Evolutionary conservation across 805 yeast genomes (phyloP).

Genomic region (Sugiyamaella smithiae): DNA sequence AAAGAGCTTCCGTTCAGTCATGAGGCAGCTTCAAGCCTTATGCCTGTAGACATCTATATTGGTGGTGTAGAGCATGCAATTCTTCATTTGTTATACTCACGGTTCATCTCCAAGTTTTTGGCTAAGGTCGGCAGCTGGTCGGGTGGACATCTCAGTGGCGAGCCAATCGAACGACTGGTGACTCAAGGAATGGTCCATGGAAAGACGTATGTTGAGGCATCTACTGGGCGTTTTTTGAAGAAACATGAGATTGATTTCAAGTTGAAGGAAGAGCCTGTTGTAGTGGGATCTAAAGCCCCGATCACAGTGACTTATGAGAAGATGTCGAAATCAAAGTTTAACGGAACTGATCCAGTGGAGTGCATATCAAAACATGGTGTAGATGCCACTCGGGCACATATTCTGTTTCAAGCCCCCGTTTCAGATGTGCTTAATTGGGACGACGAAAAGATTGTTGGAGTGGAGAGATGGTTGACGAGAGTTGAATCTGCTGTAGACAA

Average conservation of each 20-base stretch:
- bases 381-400: slow-evolving; percentile 91
- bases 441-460: slow-evolving; percentile 78
- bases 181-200: slow-evolving; percentile 99
- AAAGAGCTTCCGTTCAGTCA: slow-evolving; percentile 48
- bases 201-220: slow-evolving; percentile 70
- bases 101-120: slow-evolving; percentile 82
- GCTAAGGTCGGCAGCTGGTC: slow-evolving; percentile 66
- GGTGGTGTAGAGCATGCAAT: slow-evolving; percentile 99
- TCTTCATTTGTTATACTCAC: slow-evolving; percentile 78
- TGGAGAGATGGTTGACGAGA: slow-evolving; percentile 79
- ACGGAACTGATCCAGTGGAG: slow-evolving; percentile 86
- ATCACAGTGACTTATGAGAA: slow-evolving; percentile 73
- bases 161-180: slow-evolving; percentile 75
- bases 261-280: slow-evolving; percentile 38
- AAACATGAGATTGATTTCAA: slow-evolving; percentile 66
- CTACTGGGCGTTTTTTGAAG: slow-evolving; percentile 68
- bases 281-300: slow-evolving; percentile 47
- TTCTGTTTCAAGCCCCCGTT: slow-evolving; percentile 88
- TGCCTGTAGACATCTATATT: slow-evolving; percentile 88
- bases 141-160: slow-evolving; percentile 57
- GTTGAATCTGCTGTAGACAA: slow-evolving; percentile 37
- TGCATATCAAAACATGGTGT: slow-evolving; percentile 81
- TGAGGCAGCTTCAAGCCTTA: slow-evolving; percentile 45
- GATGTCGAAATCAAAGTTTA: slow-evolving; percentile 94
- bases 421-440: slow-evolving; percentile 86